Conservation (phyloP, 306 rosid genomes). For the Vicia villosa region DNA sequence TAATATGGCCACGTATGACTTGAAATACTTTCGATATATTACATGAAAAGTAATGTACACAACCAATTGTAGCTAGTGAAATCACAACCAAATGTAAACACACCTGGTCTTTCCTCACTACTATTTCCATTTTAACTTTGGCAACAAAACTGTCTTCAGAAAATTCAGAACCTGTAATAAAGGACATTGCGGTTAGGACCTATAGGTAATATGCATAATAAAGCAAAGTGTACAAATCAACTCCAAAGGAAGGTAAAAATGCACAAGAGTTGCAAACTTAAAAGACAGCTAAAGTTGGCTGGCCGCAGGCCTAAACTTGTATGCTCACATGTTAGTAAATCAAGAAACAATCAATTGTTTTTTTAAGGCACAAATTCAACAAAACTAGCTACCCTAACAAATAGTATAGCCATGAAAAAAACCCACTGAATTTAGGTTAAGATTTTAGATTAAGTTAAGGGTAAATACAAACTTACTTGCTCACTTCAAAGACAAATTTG, state of each 20-base stretch:
- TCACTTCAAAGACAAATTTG: too few relatives aligned
- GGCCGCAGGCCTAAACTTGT: too few relatives aligned
- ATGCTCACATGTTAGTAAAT: background rate
- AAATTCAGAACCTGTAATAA: slow-evolving; percentile 77
- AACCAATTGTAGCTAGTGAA: slow-evolving; percentile 11
- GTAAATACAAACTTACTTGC: too few relatives aligned
- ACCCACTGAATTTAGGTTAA: too few relatives aligned
- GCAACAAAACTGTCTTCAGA: slow-evolving; percentile 78
- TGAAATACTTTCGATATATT: background rate
- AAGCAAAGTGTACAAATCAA: background rate
- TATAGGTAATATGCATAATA: slow-evolving; percentile 25
- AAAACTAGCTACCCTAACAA: background rate
- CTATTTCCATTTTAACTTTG: slow-evolving; percentile 97
- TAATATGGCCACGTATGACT: too few relatives aligned
- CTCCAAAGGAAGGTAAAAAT: background rate
- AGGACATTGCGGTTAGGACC: slow-evolving; percentile 13
- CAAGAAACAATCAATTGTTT: background rate
- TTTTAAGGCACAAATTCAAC: slow-evolving; percentile 15
- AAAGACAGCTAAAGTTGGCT: slow-evolving; percentile 20
- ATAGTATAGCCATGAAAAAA: too few relatives aligned
- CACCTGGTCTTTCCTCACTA: slow-evolving; percentile 82
- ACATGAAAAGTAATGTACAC: background rate
- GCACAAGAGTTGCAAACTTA: slow-evolving; percentile 1
- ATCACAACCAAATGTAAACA: slow-evolving; percentile 24
- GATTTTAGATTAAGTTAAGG: too few relatives aligned